Evolutionary conservation across 768 basidiomycete species (phyloP), one percentile per base, ranked within the genome.

Genomic region (Brasilioporus rufonigricans): DNA sequence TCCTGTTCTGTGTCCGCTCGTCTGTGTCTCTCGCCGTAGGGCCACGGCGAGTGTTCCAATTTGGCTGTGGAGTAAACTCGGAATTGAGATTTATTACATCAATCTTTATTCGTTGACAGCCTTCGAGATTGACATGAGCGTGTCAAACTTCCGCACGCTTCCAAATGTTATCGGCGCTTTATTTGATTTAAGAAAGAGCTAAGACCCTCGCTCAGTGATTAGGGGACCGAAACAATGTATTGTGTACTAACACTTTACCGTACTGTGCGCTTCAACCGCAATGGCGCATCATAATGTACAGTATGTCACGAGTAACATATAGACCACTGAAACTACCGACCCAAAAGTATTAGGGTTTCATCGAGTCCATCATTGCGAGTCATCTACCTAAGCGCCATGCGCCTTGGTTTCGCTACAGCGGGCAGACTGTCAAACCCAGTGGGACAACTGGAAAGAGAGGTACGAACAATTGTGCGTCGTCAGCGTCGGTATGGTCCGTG

Each of bases 401-500:
- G 55, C 38, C 40, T 52, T 53, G 45, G 32, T 24, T 26, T 66
- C 62, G 47, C 65, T 65, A 38, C n/a, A 39, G 10, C 9, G 18
- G 19, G 35, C 44, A 53, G 40, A 19, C 2, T 16, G 23, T 61
- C 24, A 59, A 36, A 46, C 36, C 24, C 24, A n/a, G 26, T 49
- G 38, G 40, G 33, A 29, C 8, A 16, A 44, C 51, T 6, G 35
- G 43, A 18, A 55, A 33, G 7, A n/a, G 38, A 33, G 35, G 35
- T 38, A 58, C 65, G 43, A 45, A 87, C 84, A 80, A 63, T 16
- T 71, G 67, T 60, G 81, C 81, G 41, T 86, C 83, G 24, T 76
- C 76, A 11, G 75, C 39, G 11, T 82, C 81, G 1, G 79, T 79
- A 61, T 75, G 79, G 44, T 89, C 77, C 65, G 78, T 84, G 61